These are phyloP conservation scores for Solanum virginianum DNA, from an alignment of 257 asterid genomes.

Conservation along the genomic window DNA sequence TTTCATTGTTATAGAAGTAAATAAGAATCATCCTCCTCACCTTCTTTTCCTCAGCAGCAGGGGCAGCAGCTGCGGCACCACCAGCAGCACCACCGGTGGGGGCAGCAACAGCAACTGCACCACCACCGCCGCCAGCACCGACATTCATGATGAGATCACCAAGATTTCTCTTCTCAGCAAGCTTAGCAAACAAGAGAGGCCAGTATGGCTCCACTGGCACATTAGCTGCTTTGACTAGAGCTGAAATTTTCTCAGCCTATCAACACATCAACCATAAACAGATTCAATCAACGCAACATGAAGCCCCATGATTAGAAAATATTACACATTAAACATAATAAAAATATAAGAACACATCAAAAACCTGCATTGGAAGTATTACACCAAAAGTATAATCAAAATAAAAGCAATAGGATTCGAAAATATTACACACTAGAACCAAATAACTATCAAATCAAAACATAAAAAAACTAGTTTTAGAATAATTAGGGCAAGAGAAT, in stretches of 20 bases:
- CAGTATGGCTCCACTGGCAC: conserved; percentile 65
- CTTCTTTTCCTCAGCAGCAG: conserved; percentile 45
- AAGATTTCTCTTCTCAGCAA: conserved; percentile 52
- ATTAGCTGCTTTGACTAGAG: conserved; percentile 44
- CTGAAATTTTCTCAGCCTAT: conserved; percentile 59
- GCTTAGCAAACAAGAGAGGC: conserved; percentile 61
- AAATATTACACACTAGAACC: neutral
- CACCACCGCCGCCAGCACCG: conserved; percentile 63
- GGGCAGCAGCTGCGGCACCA: conserved; percentile 44
- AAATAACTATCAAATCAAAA: neutral
- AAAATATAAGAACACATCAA: neutral
- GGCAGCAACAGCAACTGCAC: conserved; percentile 33
- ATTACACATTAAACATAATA: neutral
- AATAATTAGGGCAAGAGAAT: neutral
- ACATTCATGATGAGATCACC: conserved; percentile 49
- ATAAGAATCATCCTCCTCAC: neutral
- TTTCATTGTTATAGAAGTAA: neutral
- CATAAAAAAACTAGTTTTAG: neutral
- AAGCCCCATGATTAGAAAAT: neutral
- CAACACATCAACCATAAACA: neutral
- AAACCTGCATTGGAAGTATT: neutral
- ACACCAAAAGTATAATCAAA: neutral
- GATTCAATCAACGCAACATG: neutral
- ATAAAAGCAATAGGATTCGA: neutral
- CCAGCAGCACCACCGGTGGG: conserved; percentile 22